These are phyloP conservation scores for Verticillium zaregamsianum DNA, from an alignment of 2,329 filamentous ascomycete species.

Conservation along the genomic window DNA sequence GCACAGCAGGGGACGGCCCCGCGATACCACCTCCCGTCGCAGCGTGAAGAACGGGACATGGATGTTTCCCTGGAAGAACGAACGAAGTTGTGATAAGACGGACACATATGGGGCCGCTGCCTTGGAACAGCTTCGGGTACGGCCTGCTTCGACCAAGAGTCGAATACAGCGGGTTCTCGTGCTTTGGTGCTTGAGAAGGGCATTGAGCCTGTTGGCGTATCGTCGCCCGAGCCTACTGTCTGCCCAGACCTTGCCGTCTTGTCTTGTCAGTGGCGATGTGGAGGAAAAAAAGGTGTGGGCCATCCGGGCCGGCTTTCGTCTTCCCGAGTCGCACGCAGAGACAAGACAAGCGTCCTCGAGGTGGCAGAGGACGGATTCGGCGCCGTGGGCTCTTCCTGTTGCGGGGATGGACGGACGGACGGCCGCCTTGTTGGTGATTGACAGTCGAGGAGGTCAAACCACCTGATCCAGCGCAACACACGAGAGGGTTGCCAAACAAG, in stretches of 20 bases:
- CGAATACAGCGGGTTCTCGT: background rate
- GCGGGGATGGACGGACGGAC: too few species aligned
- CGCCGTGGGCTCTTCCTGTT: background rate
- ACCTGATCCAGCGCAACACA: background rate
- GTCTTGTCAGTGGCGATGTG: background rate
- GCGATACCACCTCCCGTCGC: background rate
- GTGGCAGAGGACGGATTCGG: background rate
- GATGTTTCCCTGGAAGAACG: background rate
- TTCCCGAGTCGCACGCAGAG: background rate
- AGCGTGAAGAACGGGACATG: background rate
- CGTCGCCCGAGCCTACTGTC: background rate
- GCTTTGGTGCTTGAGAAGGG: background rate
- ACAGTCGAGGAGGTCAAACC: background rate
- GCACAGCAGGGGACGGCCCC: background rate
- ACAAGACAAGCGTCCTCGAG: background rate
- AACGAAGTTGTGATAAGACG: background rate
- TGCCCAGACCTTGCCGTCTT: background rate
- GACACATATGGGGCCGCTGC: background rate
- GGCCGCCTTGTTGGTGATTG: background rate
- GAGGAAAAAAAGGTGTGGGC: background rate
- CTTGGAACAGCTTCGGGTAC: background rate
- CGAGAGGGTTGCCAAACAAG: background rate
- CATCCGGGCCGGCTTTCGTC: background rate
- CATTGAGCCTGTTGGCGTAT: background rate
- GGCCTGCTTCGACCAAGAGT: background rate